phyloP scores from a whole-genome alignment of 2,329 filamentous ascomycete genomes.

The Thielaviopsis punctulata region DNA sequence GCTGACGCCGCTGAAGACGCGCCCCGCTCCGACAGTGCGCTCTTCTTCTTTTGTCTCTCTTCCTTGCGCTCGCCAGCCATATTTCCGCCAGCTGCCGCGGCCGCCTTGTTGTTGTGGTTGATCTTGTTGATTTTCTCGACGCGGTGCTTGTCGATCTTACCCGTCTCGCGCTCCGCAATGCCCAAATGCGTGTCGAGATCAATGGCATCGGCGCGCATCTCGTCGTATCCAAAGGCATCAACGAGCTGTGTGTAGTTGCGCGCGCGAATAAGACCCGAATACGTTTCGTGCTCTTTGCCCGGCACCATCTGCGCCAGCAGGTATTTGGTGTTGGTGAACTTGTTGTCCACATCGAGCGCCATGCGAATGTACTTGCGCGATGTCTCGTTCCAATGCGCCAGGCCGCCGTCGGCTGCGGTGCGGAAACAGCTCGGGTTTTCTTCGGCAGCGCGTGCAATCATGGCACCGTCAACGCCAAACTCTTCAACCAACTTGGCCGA shows the following conservation, averaged over 20 bases:
- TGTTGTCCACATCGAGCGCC: conserved; percentile 64
- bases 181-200: conserved; percentile 47
- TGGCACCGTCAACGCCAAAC: conserved; percentile 80
- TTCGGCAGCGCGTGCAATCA: conserved; percentile 92
- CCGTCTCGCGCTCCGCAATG: conserved; percentile 8
- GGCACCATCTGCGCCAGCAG: conserved; percentile 72
- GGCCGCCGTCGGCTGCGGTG: conserved; percentile 47
- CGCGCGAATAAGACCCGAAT: conserved; percentile 41
- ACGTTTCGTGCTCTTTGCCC: conserved; percentile 47
- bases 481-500: conserved; percentile 55
- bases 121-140: conserved; percentile 10
- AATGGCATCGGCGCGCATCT: conserved; percentile 45
- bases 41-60: conserved; percentile 19
- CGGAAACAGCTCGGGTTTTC: conserved; percentile 82
- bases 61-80: conserved; percentile 23
- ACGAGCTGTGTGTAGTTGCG: conserved; percentile 60
- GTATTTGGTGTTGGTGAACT: conserved; percentile 86
- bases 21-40: conserved; percentile 21
- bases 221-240: conserved; percentile 43
- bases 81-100: conserved; percentile 31
- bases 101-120: conserved; percentile 20
- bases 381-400: conserved; percentile 59
- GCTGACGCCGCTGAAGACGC: conserved; percentile 9
- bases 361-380: conserved; percentile 57
- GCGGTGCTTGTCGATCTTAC: conserved; percentile 10